phyloP scores from a whole-genome alignment of 169 alveolate genomes.

The Ichthyophthirius multifiliis region DNA sequence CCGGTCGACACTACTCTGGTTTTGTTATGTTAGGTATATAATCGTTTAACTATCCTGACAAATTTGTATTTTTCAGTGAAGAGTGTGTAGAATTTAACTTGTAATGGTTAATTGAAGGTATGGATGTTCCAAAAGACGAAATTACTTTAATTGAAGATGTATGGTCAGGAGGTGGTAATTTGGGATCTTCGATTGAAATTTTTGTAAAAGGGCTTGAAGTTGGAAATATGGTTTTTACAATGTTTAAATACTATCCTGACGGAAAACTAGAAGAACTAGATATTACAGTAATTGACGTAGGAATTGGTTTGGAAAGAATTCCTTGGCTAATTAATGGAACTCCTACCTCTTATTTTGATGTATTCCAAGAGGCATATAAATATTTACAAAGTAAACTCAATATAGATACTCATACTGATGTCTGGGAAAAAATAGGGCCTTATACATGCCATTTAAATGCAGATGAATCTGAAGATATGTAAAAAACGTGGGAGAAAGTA shows the following conservation, averaged over 20 bases:
- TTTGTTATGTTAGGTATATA: slow-evolving; percentile 87
- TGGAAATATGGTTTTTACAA: slow-evolving; percentile 89
- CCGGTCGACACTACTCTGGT: slow-evolving; percentile 89
- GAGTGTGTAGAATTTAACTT: slow-evolving; percentile 87
- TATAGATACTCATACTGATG: slow-evolving; percentile 56
- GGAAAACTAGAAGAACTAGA: slow-evolving; percentile 85
- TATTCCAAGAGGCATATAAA: slow-evolving; percentile 72
- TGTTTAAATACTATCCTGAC: slow-evolving; percentile 84
- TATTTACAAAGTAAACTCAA: slow-evolving; percentile 54
- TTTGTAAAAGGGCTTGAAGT: slow-evolving; percentile 85
- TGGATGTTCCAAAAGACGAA: slow-evolving; percentile 79
- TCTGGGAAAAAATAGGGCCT: slow-evolving; percentile 88
- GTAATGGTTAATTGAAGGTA: slow-evolving; percentile 80
- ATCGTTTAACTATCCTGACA: slow-evolving; percentile 81
- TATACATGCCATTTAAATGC: slow-evolving; percentile 75
- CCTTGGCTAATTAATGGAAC: slow-evolving; percentile 88
- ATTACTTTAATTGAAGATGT: slow-evolving; percentile 88
- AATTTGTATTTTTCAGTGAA: slow-evolving; percentile 81
- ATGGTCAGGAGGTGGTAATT: slow-evolving; percentile 91
- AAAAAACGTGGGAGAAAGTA: slow-evolving; percentile 75
- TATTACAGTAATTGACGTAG: slow-evolving; percentile 83
- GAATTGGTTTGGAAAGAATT: slow-evolving; percentile 88
- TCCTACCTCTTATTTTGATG: slow-evolving; percentile 81
- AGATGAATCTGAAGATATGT: slow-evolving; percentile 84
- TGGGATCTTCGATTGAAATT: slow-evolving; percentile 87